phyloP scores from a whole-genome alignment of 164 flowering plant species.

The Vitis amurensis region DNA sequence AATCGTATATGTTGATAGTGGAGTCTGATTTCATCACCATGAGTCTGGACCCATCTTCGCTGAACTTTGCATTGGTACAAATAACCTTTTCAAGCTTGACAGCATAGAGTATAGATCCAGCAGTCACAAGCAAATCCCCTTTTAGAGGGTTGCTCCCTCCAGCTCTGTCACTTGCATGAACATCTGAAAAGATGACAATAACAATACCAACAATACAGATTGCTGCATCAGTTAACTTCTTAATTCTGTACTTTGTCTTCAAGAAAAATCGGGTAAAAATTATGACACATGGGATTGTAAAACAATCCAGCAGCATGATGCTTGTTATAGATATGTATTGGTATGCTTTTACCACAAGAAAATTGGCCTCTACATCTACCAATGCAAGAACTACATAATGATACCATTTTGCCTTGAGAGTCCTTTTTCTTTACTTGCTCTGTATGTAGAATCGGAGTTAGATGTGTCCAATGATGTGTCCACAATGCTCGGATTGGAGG shows the following conservation, averaged over 20 bases:
- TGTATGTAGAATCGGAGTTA: conserved; percentile 16
- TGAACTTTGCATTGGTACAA: conserved; percentile 60
- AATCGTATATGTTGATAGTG: conserved; percentile 55
- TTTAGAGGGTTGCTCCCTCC: conserved; percentile 75
- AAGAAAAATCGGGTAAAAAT: conserved; percentile 86
- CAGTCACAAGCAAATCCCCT: conserved; percentile 94
- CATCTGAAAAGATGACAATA: too few species aligned
- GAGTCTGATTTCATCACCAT: conserved; percentile 71
- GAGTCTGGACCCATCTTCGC: conserved; percentile 76
- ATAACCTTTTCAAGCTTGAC: conserved; percentile 58
- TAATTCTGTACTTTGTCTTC: too few species aligned
- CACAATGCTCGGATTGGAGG: conserved; percentile 24
- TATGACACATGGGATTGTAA: conserved; percentile 87
- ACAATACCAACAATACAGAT: too few species aligned
- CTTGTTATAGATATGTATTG: conserved; percentile 95
- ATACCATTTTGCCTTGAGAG: conserved; percentile 86
- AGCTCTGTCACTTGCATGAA: too few species aligned
- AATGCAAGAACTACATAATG: conserved; percentile 77
- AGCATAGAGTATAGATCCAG: conserved; percentile 74
- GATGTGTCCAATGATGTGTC: conserved; percentile 20
- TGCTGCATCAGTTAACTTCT: too few species aligned
- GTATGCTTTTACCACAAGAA: conserved; percentile 96
- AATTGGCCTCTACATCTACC: conserved; percentile 96
- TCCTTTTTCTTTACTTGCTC: conserved; percentile 12
- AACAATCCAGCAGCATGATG: conserved; percentile 93